Base-by-base conservation (phyloP, 2,329 filamentous ascomycete genomes). In the Drechslerella coelobrocha region DNA sequence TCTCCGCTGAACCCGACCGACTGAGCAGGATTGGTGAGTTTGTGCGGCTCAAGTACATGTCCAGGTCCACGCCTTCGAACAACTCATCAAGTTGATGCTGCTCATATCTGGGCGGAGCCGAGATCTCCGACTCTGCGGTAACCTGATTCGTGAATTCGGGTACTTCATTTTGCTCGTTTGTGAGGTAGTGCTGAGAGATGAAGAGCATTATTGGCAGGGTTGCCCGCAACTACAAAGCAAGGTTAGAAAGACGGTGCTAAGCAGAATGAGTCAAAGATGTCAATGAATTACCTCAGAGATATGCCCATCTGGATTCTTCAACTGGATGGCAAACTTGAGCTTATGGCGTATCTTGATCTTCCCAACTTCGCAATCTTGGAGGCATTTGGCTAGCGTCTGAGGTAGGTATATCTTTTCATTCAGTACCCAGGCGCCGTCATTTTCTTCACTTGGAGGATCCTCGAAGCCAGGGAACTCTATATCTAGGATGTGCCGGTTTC, bases 261-360 rank as follows among this genome's bases (percentile, higher is more conserved):
- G 52, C 37, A 51, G 23, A 37, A 26, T 37, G 24, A 39, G 19
- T 50, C 19, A 50, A 31, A 17, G 52, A 31, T 9, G 24, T 17
- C 57, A 45, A 14, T 14, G 34, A 6, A 6, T 6, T 82, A 89
- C 87, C 84, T 97, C 93, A 61, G 92, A 97, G 61, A 92, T 84
- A 77, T 97, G 94, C 0, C 92, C 93, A 78, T 99, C 94, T 0
- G 94, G 93, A 76, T 99, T 97, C 79, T 92, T 89, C 39, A 99
- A 84, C 75, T 93, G 91, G 69, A 97, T 88, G 53, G 91, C 91
- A 76, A 97, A 84, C 81, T 93, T 93, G 74, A 97, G 84, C 80
- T 96, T 96, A 79, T 99, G 94, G 61, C 91, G 85, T 56, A 97
- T 85, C 79, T 94, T 96, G 81, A 99, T 95, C 54, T 91, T 90